Evolutionary conservation across 768 basidiomycete species (phyloP).

Genomic region (Kwoniella shandongensis): DNA sequence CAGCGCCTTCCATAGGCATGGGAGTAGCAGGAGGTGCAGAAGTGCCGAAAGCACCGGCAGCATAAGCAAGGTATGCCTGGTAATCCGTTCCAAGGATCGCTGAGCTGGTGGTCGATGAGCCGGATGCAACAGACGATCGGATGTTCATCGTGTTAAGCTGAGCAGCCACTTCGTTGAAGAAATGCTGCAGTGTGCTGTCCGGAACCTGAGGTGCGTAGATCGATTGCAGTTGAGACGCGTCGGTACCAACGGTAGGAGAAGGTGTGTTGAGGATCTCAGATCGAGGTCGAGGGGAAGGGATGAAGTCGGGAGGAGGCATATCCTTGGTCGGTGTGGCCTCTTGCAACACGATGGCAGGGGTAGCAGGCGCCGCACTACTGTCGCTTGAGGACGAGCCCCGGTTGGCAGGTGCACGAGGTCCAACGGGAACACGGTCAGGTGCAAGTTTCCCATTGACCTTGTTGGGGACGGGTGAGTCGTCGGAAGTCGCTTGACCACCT

Average conservation of each 20-base stretch:
- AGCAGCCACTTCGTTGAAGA: slow-evolving; percentile 80
- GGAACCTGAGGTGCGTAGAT: slow-evolving; percentile 69
- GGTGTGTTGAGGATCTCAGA: slow-evolving; percentile 24
- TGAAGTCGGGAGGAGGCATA: slow-evolving; percentile 33
- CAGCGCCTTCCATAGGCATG: slow-evolving; percentile 31
- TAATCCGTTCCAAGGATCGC: slow-evolving; percentile 39
- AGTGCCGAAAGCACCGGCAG: slow-evolving; percentile 25
- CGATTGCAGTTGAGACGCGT: slow-evolving; percentile 47
- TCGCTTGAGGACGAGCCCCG: slow-evolving; percentile 20
- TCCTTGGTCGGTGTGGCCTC: slow-evolving; percentile 47
- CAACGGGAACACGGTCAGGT: slow-evolving; percentile 35
- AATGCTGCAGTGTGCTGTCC: slow-evolving; percentile 74
- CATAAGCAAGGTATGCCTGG: slow-evolving; percentile 40
- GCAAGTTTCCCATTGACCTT: slow-evolving; percentile 17
- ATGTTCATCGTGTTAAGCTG: slow-evolving; percentile 74
- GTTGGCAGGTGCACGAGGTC: slow-evolving; percentile 51
- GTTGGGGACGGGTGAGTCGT: slow-evolving; percentile 11
- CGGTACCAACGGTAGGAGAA: slow-evolving; percentile 6
- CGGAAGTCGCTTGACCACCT: slow-evolving; percentile 36
- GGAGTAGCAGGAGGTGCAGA: slow-evolving; percentile 23
- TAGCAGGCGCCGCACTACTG: slow-evolving; percentile 11
- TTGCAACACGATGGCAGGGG: slow-evolving; percentile 47
- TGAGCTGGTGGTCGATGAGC: slow-evolving; percentile 38
- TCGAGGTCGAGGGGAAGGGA: slow-evolving; percentile 27
- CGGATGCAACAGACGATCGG: slow-evolving; percentile 55